Base-by-base conservation (phyloP, 192 early-diverging fungal species). In the Coemansia sp. region DNA sequence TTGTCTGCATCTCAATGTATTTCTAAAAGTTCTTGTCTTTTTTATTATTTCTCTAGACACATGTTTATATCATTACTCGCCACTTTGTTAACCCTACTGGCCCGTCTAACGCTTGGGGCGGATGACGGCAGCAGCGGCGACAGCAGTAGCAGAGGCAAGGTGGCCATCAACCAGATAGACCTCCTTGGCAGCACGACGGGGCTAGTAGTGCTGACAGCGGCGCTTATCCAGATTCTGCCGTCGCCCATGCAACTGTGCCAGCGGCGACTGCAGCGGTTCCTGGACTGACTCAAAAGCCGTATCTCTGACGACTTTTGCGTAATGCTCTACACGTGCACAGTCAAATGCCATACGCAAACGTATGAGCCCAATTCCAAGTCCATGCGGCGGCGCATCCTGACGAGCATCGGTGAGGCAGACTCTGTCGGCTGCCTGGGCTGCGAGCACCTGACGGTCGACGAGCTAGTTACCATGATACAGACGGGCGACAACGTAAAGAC, bases 231-330 rank as follows among this genome's bases (percentile, higher is more conserved):
- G 35, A 56, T 70, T 39, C 34, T 68, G 41, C 67, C 70, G 6
- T 60, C 62, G 17, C 76, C 76, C 0, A 19, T 68, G 19, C 37
- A 62, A 2, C 33, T 72, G 39, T 40, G 46, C 9, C 48, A 36
- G 29, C 19, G 27, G 11, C 37, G 63, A 7, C 46, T 78, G 48
- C 17, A 62, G 17, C 35, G 27, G 11, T 73, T 68, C 27, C 59
- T 73, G 0, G 44, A 61, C 41, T 73, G 77, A 68, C 68, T 78
- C 0, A 33, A 42, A 3, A 3, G 13, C 19, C 40, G 34, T 13
- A 62, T 79, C 1, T 68, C 70, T 44, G 19, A 42, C 0, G 77
- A 79, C 48, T 79, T 79, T 63, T 42, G 31, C 54, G 59, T 74
- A 2, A 46, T 57, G 1, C 24, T 79, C 7, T 54, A 62, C 21